Evolutionary conservation across 768 basidiomycete species (phyloP).

Genomic region (Mycena filopes): DNA sequence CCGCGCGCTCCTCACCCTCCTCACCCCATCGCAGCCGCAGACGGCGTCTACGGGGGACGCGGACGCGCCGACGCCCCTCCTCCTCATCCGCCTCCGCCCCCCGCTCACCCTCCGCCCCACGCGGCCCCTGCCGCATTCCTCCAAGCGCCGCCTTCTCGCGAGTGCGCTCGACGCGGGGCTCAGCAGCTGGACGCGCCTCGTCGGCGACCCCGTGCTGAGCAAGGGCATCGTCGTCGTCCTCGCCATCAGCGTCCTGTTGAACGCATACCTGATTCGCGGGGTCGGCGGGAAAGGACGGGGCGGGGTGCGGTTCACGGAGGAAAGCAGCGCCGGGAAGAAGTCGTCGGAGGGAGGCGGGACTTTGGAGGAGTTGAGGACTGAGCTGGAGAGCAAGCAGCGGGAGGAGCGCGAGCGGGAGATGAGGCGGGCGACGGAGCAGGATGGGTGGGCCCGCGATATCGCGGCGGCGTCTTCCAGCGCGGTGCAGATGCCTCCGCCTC

Average conservation of each 20-base stretch:
- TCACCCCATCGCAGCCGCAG: neutral
- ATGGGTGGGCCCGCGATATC: conserved; percentile 30
- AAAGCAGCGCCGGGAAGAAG: conserved; percentile 33
- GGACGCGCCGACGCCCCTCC: conserved; percentile 32
- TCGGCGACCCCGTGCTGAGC: conserved; percentile 92
- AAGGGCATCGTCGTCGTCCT: conserved; percentile 96
- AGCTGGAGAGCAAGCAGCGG: conserved; percentile 1
- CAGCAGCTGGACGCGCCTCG: conserved; percentile 81
- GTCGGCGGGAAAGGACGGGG: conserved; percentile 46
- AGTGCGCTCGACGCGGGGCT: conserved; percentile 40
- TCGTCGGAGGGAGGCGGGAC: conserved; percentile 15
- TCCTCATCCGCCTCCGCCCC: conserved; percentile 38
- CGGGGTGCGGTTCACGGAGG: conserved; percentile 40
- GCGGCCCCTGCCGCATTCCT: conserved; percentile 5
- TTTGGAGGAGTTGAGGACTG: conserved; percentile 4
- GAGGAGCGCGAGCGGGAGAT: conserved; percentile 27
- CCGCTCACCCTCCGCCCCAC: conserved; percentile 24
- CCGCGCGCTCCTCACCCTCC: conserved; percentile 12
- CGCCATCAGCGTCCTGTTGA: conserved; percentile 86
- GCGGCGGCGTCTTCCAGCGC: neutral
- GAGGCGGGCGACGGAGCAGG: conserved; percentile 1
- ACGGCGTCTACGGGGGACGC: conserved; percentile 30
- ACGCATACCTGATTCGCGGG: conserved; percentile 92
- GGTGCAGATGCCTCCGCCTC: neutral
- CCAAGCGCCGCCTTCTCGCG: neutral